Evolutionary conservation across 805 yeast species (phyloP).

Genomic region (Trichomonascus vanleenenianus): DNA sequence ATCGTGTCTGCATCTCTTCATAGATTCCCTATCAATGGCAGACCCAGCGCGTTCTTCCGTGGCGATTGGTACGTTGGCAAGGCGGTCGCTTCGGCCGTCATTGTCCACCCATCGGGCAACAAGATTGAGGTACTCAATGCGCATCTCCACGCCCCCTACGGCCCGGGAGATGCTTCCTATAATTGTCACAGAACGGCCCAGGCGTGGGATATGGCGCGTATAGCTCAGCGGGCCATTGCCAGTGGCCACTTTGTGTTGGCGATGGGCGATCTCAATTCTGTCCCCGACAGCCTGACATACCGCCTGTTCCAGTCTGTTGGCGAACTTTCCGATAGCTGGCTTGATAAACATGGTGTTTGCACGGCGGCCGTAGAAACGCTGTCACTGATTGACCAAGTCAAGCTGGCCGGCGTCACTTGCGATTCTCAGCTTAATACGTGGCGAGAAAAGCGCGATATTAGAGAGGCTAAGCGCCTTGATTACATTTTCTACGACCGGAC

Average conservation of each 20-base stretch:
- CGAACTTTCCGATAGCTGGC: conserved; percentile 77
- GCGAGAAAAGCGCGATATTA: conserved; percentile 46
- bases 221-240: conserved; percentile 50
- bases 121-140: conserved; percentile 75
- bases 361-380: conserved; percentile 36
- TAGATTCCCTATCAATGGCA: conserved; percentile 85
- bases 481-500: conserved; percentile 71
- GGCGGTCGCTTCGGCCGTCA: conserved; percentile 64
- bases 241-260: conserved; percentile 82
- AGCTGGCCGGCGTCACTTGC: conserved; percentile 77
- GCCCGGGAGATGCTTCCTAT: conserved; percentile 84
- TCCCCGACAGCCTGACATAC: conserved; percentile 81
- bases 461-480: conserved; percentile 83
- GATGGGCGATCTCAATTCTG: conserved; percentile 89
- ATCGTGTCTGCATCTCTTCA: conserved; percentile 71
- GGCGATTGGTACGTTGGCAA: conserved; percentile 99
- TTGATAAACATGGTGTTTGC: conserved; percentile 46
- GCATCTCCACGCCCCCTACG: conserved; percentile 97
- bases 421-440: conserved; percentile 84
- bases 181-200: conserved; percentile 86
- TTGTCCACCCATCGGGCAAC: conserved; percentile 43
- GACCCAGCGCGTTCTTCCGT: conserved; percentile 86
- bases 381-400: conserved; percentile 55
- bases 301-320: conserved; percentile 63
- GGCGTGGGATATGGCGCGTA: conserved; percentile 86